Conservation (phyloP, 2,329 filamentous ascomycete genomes). For the Penicillium sp. region DNA sequence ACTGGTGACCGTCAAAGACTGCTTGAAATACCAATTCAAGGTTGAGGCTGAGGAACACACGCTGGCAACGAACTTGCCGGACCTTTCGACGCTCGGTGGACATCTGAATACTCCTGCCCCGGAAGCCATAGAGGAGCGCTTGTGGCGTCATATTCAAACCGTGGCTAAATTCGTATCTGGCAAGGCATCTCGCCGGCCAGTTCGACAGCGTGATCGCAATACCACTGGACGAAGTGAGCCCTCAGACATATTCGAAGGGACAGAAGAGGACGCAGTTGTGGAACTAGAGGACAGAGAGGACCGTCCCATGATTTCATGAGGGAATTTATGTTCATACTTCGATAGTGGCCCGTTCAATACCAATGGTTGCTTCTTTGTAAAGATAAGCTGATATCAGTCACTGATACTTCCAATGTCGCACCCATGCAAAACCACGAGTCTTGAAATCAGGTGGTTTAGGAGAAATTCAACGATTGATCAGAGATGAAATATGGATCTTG, state of each 20-base stretch:
- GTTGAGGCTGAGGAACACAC: constrained; percentile 79
- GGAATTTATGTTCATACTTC: not conserved
- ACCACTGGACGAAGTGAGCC: constrained; percentile 20
- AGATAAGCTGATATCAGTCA: not conserved
- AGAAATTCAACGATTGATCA: too few species aligned
- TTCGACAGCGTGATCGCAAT: constrained; percentile 16
- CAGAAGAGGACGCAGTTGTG: constrained; percentile 51
- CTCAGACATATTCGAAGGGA: constrained; percentile 52
- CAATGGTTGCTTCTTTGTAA: not conserved
- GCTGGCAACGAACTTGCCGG: constrained; percentile 35
- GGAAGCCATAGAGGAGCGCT: constrained; percentile 37
- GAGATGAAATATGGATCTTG: too few species aligned
- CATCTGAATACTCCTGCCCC: constrained; percentile 20
- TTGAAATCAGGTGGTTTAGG: too few species aligned
- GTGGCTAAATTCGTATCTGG: constrained; percentile 22
- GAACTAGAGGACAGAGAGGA: constrained; percentile 46
- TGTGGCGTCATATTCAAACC: constrained; percentile 42
- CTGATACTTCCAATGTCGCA: not conserved
- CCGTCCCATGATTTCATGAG: constrained; percentile 11
- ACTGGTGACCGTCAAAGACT: constrained; percentile 94
- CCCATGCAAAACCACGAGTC: too few species aligned
- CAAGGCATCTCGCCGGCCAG: constrained; percentile 15
- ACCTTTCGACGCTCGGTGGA: constrained; percentile 23
- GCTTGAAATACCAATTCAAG: constrained; percentile 95
- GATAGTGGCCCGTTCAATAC: not conserved